These are phyloP conservation scores for Galeopsis tetrahit DNA, from an alignment of 257 asterid species.

Conservation along the genomic window DNA sequence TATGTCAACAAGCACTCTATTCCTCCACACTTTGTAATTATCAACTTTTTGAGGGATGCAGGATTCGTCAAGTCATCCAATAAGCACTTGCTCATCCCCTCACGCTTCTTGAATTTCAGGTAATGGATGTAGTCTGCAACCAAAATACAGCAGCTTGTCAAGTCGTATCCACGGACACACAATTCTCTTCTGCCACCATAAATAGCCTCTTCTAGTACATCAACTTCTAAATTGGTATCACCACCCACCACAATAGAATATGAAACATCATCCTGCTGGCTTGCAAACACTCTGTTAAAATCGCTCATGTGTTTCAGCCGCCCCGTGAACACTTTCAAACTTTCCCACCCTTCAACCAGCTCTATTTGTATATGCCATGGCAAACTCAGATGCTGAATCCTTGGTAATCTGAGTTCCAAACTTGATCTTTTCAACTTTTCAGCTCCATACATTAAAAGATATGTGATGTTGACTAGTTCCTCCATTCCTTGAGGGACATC, in stretches of 20 bases:
- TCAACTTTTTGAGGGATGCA: conserved; percentile 18
- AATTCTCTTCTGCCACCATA: too few relatives aligned
- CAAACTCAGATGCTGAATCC: conserved; percentile 21
- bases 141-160: too few relatives aligned
- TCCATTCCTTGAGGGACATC: conserved; percentile 28
- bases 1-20: conserved; percentile 27
- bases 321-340: conserved; percentile 24
- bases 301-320: neutral
- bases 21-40: neutral
- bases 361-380: conserved; percentile 13
- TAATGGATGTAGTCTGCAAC: neutral
- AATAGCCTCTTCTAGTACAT: too few relatives aligned
- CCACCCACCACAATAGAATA: neutral
- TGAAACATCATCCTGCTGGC: neutral
- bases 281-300: neutral
- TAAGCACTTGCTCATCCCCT: conserved; percentile 26
- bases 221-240: neutral
- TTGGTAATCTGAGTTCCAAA: neutral
- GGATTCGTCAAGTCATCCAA: conserved; percentile 26
- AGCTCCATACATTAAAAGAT: neutral
- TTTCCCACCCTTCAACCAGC: neutral
- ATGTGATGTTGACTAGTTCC: conserved; percentile 6
- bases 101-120: neutral
- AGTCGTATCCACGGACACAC: too few relatives aligned
- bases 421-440: neutral